A percentile compares a stretch with the other conserved stretches of the same genome.
Evolutionary conservation across 2,329 filamentous ascomycete species (phyloP).

Genomic region (Aspergillus ruber): DNA sequence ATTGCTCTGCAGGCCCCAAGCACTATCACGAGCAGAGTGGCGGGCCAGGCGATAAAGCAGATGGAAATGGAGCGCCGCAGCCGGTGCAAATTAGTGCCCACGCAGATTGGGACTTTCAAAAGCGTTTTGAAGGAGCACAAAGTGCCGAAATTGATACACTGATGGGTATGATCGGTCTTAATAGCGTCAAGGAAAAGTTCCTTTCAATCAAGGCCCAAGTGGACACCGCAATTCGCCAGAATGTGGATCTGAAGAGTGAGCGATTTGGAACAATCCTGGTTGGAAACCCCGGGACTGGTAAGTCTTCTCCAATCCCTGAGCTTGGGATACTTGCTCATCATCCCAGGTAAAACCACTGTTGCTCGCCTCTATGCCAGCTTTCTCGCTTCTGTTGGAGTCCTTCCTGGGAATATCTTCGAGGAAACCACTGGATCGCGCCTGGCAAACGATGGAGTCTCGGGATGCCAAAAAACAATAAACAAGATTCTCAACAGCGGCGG

Average conservation of each 20-base stretch:
- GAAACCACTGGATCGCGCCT: slow-evolving; percentile 65
- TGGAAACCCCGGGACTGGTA: slow-evolving; percentile 70
- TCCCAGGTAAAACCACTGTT: slow-evolving; percentile 64
- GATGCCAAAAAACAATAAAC: slow-evolving; percentile 53
- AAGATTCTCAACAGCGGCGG: slow-evolving; percentile 53
- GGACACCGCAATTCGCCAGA: slow-evolving; percentile 55
- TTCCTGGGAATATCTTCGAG: slow-evolving; percentile 55
- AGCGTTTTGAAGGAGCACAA: slow-evolving; percentile 44
- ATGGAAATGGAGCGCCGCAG: neutral
- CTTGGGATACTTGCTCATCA: neutral
- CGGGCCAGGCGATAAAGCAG: neutral
- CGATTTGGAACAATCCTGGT: slow-evolving; percentile 58
- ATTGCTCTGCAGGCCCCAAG: too few species aligned
- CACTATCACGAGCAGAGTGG: neutral
- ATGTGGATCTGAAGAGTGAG: slow-evolving; percentile 49
- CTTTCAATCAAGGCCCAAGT: slow-evolving; percentile 58
- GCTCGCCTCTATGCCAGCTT: slow-evolving; percentile 64
- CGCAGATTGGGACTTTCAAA: slow-evolving; percentile 58
- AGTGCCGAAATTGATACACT: slow-evolving; percentile 55
- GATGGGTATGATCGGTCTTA: slow-evolving; percentile 66
- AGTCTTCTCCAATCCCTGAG: neutral
- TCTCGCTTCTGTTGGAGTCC: slow-evolving; percentile 53
- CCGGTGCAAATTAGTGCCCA: slow-evolving; percentile 26
- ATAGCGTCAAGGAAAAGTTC: slow-evolving; percentile 60
- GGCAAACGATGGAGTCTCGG: slow-evolving; percentile 55